phyloP scores from a whole-genome alignment of 257 asterid genomes.

The Lycium barbarum region DNA sequence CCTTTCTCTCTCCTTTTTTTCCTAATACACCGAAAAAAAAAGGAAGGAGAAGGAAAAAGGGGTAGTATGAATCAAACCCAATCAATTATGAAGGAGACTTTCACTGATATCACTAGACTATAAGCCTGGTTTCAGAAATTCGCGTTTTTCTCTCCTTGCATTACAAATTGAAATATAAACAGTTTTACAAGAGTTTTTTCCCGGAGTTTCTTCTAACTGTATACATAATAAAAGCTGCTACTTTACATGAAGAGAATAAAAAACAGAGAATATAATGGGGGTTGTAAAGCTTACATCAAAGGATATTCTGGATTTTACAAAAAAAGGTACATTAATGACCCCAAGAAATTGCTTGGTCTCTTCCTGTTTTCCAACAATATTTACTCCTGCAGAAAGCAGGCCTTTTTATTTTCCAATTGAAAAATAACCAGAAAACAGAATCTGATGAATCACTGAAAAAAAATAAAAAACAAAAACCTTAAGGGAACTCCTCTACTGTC shows the following conservation, averaged over 20 bases:
- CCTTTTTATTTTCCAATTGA: conserved; percentile 2
- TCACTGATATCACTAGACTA: not conserved
- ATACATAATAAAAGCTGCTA: not conserved
- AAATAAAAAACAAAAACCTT: not conserved
- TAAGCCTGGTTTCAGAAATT: not conserved
- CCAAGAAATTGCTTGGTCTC: not conserved
- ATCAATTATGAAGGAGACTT: too few relatives aligned
- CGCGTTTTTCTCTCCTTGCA: not conserved
- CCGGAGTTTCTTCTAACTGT: not conserved
- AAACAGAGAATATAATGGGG: not conserved
- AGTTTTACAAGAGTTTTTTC: not conserved
- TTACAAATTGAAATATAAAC: conserved; percentile 20
- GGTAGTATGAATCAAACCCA: too few relatives aligned
- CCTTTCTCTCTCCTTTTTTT: too few relatives aligned
- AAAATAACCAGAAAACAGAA: conserved; percentile 1
- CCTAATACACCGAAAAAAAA: too few relatives aligned
- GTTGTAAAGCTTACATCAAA: not conserved
- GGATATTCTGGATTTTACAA: not conserved
- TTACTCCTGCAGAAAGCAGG: conserved; percentile 14
- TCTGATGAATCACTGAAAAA: not conserved
- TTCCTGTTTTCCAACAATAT: not conserved
- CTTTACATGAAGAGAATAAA: not conserved
- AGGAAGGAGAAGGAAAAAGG: too few relatives aligned
- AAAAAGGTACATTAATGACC: not conserved
- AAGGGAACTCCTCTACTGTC: conserved; percentile 43